Base-by-base conservation (phyloP, 176 grass and related monocot genomes). In the Avena eriantha region DNA sequence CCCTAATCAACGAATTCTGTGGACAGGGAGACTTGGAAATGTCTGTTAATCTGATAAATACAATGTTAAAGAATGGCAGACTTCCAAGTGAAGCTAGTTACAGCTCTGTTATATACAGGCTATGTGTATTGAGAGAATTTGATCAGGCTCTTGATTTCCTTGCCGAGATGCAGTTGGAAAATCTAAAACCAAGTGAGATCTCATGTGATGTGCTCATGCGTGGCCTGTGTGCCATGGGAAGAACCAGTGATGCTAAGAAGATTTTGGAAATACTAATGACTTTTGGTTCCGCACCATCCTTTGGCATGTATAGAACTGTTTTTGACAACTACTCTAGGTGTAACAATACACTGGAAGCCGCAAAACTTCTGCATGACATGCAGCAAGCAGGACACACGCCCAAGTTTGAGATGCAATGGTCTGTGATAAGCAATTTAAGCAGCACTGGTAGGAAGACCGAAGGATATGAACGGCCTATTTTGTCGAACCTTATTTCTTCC, bases 381-480 rank as follows among this genome's bases (percentile, higher is more conserved):
- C 85, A 98, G 77, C 87, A 85, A 87, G 88, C 82, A 80, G 92
- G 96, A 56, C 68, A 93, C 72, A 58, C 63, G 46, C 92, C 96
- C n/a, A 96, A 98, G 66, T 98, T 98, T 88, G 92, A 98, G 76
- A 94, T 89, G 69, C 96, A 96, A 73, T 98, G 96, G 96, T 96
- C 93, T 83, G 47, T 98, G 47, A 98, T 98, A 91, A 98, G 92
- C 83, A 93, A 94, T 86, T 95, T 98, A 81, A 92, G 86, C 80
- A 88, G 72, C 45, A 82, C 50, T 23, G 84, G 45, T 35, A 83
- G 84, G 68, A 96, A 88, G 61, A 79, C 56, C 60, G 86, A 83
- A 71, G 86, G 72, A 80, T 71, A 81, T 71, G 55, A 54, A 84
- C 86, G 76, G 19, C 78, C 85, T 39, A 92, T 98, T 91, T 94